Evolutionary conservation across 1,284 basidiomycete species (phyloP).

Genomic region (Pterula multifida): DNA sequence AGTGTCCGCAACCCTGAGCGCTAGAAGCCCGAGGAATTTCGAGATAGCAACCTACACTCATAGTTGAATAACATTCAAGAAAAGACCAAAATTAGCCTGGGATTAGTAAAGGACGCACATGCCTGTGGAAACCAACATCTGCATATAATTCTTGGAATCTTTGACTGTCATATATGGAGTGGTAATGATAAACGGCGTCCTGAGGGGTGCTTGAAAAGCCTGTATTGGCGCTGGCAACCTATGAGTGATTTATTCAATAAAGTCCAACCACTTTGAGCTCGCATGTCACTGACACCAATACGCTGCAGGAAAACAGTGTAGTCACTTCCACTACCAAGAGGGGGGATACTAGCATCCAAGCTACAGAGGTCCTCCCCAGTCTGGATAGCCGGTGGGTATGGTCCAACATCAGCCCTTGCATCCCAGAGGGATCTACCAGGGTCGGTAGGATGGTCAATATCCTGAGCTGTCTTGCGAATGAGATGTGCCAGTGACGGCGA

Average conservation of each 20-base stretch:
- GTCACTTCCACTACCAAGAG: conserved; percentile 55
- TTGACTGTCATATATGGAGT: conserved; percentile 66
- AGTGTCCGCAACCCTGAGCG: conserved; percentile 49
- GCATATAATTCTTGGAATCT: conserved; percentile 63
- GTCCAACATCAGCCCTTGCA: conserved; percentile 30
- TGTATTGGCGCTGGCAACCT: conserved; percentile 42
- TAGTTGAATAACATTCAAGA: neutral
- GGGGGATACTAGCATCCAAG: conserved; percentile 21
- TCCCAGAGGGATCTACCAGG: conserved; percentile 34
- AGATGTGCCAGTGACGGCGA: conserved; percentile 66
- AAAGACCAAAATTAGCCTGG: conserved; percentile 5
- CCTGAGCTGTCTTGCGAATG: conserved; percentile 42
- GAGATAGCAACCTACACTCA: conserved; percentile 44
- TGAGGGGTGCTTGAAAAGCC: conserved; percentile 33
- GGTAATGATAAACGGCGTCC: conserved; percentile 68
- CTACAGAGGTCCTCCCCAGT: conserved; percentile 12
- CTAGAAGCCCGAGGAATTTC: conserved; percentile 51
- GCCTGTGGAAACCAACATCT: conserved; percentile 61
- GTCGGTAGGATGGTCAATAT: conserved; percentile 43
- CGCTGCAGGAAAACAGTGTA: conserved; percentile 61
- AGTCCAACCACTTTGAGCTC: neutral
- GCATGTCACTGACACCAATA: conserved; percentile 27
- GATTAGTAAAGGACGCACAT: conserved; percentile 26
- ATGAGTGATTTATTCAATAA: neutral
- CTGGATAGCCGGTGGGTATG: conserved; percentile 19